These are phyloP conservation scores for Rutstroemia sp. DNA, from an alignment of 2,329 filamentous ascomycete genomes.

Conservation along the genomic window DNA sequence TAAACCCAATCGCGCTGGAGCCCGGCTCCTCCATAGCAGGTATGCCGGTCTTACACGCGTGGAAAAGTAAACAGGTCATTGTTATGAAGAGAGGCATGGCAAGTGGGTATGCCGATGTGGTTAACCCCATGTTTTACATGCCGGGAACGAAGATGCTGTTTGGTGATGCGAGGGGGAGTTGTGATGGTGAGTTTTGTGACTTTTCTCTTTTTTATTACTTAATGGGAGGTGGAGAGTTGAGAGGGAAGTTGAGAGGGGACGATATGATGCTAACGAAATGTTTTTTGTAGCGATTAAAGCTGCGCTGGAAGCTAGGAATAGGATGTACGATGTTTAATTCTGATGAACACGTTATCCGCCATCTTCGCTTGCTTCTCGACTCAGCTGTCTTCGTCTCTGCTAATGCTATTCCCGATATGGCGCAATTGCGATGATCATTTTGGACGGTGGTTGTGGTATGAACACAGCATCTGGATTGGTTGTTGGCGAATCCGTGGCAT, in stretches of 20 bases:
- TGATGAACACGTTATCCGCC: too few relatives aligned
- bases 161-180: slow-evolving; percentile 78
- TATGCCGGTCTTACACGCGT: slow-evolving; percentile 87
- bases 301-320: slow-evolving; percentile 17
- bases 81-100: slow-evolving; percentile 92
- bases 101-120: slow-evolving; percentile 84
- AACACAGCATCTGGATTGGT: too few relatives aligned
- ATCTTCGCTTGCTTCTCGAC: too few relatives aligned
- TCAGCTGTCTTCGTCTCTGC: too few relatives aligned
- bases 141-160: slow-evolving; percentile 86
- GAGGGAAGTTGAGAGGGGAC: too few relatives aligned
- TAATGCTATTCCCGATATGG: too few relatives aligned
- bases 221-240: neutral
- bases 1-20: slow-evolving; percentile 83
- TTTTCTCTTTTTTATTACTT: slow-evolving; percentile 8
- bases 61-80: slow-evolving; percentile 89
- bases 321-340: slow-evolving; percentile 21
- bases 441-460: too few relatives aligned
- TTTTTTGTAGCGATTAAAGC: slow-evolving; percentile 38
- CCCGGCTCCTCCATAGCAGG: slow-evolving; percentile 78
- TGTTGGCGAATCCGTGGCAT: too few relatives aligned
- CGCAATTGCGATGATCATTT: too few relatives aligned
- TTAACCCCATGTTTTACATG: slow-evolving; percentile 93
- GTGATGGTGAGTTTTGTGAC: slow-evolving; percentile 51
- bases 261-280: slow-evolving; percentile 42